Conservation (phyloP, 176 grass and related monocot genomes). For the Aegilops bicornis region DNA sequence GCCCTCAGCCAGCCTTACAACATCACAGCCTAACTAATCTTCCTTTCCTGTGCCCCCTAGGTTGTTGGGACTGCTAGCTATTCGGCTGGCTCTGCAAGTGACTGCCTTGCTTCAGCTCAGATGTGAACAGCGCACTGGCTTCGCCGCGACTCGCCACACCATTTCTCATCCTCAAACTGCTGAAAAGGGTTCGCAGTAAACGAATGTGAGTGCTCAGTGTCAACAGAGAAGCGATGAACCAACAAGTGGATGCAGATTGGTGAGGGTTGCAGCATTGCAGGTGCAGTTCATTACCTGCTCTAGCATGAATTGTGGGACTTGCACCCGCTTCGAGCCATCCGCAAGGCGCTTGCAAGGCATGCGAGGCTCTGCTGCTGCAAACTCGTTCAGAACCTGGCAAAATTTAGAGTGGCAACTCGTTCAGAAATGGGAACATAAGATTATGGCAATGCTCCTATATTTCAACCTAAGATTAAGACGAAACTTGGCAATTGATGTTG, state of each 20-base stretch:
- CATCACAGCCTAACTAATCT: neutral
- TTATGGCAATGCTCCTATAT: neutral
- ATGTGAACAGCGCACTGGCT: slow-evolving; percentile 54
- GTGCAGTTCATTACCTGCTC: slow-evolving; percentile 35
- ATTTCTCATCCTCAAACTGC: slow-evolving; percentile 45
- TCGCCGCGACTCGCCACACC: neutral
- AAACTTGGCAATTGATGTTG: neutral
- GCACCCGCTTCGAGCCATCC: slow-evolving; percentile 83
- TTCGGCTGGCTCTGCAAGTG: neutral
- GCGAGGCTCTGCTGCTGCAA: slow-evolving; percentile 32
- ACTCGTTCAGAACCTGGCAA: slow-evolving; percentile 77
- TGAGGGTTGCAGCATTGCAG: neutral
- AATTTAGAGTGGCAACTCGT: neutral
- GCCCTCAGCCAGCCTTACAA: neutral
- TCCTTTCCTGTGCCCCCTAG: neutral
- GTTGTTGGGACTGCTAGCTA: slow-evolving; percentile 5
- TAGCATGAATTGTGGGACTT: slow-evolving; percentile 60
- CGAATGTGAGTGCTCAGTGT: no score
- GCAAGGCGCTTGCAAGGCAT: slow-evolving; percentile 69
- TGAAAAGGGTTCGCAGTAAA: neutral
- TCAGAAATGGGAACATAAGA: neutral
- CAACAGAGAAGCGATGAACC: neutral
- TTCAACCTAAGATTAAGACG: neutral
- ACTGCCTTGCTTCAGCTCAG: neutral
- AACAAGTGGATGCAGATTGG: neutral